These are phyloP conservation scores for Blastocystis sp. DNA, from an alignment of 352 stramenopile genomes.

Conservation along the genomic window DNA sequence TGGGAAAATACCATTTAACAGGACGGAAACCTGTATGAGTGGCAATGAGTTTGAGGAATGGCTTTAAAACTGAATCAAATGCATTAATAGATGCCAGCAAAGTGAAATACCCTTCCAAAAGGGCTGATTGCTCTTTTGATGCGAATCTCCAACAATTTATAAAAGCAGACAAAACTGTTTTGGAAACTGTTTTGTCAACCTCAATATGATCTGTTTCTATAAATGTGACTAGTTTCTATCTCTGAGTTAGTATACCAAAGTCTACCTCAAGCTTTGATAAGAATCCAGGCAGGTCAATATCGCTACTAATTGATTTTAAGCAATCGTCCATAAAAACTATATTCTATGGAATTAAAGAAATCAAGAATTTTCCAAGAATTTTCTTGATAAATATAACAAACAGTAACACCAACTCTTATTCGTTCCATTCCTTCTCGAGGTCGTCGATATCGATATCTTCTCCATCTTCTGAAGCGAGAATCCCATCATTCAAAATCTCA, in stretches of 20 bases:
- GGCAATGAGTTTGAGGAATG: constrained; percentile 32
- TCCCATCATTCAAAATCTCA: background rate
- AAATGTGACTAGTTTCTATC: background rate
- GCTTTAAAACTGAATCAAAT: background rate
- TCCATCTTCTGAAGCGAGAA: background rate
- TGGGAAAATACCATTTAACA: constrained; percentile 6
- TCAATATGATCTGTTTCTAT: background rate
- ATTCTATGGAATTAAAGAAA: background rate
- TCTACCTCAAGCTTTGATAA: constrained; percentile 3
- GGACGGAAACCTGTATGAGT: background rate
- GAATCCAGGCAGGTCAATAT: constrained; percentile 8
- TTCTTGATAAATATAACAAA: background rate
- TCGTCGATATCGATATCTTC: constrained; percentile 54
- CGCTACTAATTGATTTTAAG: constrained; percentile 20
- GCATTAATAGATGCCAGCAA: background rate
- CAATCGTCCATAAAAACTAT: constrained; percentile 28
- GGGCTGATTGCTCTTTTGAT: constrained; percentile 25
- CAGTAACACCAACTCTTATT: background rate
- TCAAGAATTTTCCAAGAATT: constrained; percentile 44
- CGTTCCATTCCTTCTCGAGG: constrained; percentile 55
- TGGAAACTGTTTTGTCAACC: constrained; percentile 7
- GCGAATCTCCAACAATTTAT: constrained; percentile 50
- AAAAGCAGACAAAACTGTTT: constrained; percentile 30
- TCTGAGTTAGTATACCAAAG: background rate
- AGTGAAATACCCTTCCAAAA: constrained; percentile 42